A percentile compares a stretch with the other conserved stretches of the same genome.
Evolutionary conservation across 495 filamentous ascomycete species (phyloP).

Genomic region (Alectoria sarmentosa): DNA sequence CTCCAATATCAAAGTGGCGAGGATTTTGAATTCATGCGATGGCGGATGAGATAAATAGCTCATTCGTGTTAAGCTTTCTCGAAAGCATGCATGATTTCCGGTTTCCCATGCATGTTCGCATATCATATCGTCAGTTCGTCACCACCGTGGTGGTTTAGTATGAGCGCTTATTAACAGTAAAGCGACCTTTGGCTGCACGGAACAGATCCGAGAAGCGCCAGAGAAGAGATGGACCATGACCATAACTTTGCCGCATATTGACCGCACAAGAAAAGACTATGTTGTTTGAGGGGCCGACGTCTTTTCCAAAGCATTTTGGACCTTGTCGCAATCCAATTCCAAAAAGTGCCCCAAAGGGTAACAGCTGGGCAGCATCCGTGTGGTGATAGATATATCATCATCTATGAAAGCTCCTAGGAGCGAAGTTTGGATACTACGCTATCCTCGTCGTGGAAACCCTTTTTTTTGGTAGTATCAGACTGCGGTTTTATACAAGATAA

Average conservation of each 20-base stretch:
- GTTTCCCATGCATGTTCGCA: neutral
- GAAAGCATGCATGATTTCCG: neutral
- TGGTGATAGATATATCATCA: neutral
- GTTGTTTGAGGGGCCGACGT: no score
- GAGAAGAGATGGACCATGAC: neutral
- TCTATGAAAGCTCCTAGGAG: neutral
- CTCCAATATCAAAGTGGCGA: neutral
- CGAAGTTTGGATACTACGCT: neutral
- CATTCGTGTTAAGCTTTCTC: neutral
- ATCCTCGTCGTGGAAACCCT: neutral
- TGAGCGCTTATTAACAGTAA: constrained; percentile 2
- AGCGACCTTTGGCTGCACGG: neutral
- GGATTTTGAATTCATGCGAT: neutral
- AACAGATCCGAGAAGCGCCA: neutral
- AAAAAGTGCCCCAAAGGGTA: neutral
- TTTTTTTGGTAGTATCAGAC: neutral
- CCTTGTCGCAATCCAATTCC: neutral
- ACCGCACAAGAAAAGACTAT: neutral
- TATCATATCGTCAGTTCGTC: no score
- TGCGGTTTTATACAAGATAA: neutral
- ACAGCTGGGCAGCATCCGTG: neutral
- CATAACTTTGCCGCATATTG: neutral
- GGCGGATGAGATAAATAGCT: neutral
- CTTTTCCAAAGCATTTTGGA: neutral
- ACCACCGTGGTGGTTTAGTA: neutral